These are phyloP conservation scores for Plectranthus barbatus DNA, from an alignment of 257 asterid species.

Conservation along the genomic window DNA sequence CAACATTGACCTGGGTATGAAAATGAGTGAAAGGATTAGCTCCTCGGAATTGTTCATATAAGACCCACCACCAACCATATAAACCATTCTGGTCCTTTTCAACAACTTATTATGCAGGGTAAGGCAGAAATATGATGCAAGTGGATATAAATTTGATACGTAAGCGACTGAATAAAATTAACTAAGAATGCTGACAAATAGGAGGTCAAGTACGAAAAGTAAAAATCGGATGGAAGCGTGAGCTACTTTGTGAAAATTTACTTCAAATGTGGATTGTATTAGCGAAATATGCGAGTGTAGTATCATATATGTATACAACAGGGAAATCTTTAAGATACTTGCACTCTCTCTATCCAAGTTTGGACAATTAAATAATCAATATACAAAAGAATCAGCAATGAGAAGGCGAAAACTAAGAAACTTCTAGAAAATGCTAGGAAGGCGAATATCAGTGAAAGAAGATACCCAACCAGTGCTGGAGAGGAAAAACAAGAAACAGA, in stretches of 20 bases:
- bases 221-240: neutral
- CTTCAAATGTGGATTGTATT: neutral
- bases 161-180: neutral
- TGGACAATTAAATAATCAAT: neutral
- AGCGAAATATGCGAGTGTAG: neutral
- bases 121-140: neutral
- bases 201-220: neutral
- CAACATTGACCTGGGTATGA: slow-evolving; percentile 50
- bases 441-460: neutral
- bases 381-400: neutral
- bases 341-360: neutral
- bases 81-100: neutral
- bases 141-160: neutral
- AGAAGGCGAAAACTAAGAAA: neutral
- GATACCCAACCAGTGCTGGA: neutral
- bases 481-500: neutral
- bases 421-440: neutral
- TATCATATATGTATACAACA: neutral
- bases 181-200: neutral
- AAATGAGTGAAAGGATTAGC: slow-evolving; percentile 12
- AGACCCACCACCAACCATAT: neutral
- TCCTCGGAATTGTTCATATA: neutral
- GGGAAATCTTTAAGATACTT: neutral
- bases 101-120: neutral
- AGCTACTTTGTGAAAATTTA: neutral